phyloP scores from a whole-genome alignment of 140 eudicot species.

The Ambrosia hybrid region DNA sequence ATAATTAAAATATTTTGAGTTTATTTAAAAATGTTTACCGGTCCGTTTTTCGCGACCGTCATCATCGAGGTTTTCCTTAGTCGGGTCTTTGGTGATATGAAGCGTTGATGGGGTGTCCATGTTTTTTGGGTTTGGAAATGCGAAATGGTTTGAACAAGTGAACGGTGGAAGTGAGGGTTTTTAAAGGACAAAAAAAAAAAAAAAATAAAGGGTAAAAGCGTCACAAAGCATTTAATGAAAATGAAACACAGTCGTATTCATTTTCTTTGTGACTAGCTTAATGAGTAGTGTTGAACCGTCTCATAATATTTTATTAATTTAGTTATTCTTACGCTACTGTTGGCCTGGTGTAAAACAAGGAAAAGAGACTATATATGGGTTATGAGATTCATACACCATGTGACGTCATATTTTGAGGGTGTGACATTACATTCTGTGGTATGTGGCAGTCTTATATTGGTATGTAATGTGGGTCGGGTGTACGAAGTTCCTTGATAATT shows the following conservation, averaged over 20 bases:
- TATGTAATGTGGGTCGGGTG: too few species aligned
- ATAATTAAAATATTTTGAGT: neutral
- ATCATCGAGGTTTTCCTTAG: slow-evolving; percentile 55
- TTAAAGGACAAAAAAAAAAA: neutral
- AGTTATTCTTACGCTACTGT: too few species aligned
- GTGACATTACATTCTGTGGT: too few species aligned
- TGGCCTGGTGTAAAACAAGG: too few species aligned
- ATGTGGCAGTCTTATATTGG: too few species aligned
- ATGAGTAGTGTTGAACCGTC: neutral
- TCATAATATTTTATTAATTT: neutral
- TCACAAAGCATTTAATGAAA: slow-evolving; percentile 26
- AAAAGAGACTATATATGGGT: too few species aligned
- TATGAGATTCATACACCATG: too few species aligned
- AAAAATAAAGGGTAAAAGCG: slow-evolving; percentile 14
- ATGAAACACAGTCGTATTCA: neutral
- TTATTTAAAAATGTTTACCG: slow-evolving; percentile 29
- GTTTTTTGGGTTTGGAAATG: neutral
- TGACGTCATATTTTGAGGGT: too few species aligned
- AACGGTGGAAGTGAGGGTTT: slow-evolving; percentile 6
- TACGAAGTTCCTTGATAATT: too few species aligned
- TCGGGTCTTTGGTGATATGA: slow-evolving; percentile 2
- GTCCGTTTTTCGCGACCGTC: slow-evolving; percentile 72
- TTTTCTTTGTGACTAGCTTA: neutral
- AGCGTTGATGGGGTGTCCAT: slow-evolving; percentile 24
- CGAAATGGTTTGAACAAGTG: neutral